A percentile compares a stretch with the other conserved stretches of the same genome.
Conservation (phyloP, 2,329 filamentous ascomycete genomes). For the Fusarium solani-melongenae region DNA sequence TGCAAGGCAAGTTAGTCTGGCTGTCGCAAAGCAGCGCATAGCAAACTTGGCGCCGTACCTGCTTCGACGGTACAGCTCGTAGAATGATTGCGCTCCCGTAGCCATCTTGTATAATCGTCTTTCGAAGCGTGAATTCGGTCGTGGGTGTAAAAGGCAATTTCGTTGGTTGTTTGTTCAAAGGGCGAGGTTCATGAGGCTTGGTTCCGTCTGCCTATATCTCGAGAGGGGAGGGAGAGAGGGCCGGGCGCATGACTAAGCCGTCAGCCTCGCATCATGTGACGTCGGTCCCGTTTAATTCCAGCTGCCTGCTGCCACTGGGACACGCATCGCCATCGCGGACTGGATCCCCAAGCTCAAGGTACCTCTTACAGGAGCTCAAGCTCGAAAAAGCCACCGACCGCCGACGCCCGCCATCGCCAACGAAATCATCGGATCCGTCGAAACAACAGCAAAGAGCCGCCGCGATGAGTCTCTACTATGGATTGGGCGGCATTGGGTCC, state of each 20-base stretch:
- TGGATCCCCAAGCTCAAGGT: conserved; percentile 31
- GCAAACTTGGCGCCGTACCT: conserved; percentile 72
- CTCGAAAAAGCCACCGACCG: conserved; percentile 36
- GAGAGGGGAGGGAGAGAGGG: conserved; percentile 12
- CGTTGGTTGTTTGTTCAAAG: conserved; percentile 14
- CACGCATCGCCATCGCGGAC: conserved; percentile 39
- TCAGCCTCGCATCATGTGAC: conserved; percentile 52
- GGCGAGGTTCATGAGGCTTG: conserved; percentile 26
- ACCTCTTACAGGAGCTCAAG: conserved; percentile 46
- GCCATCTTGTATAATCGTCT: conserved; percentile 53
- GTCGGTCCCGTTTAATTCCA: conserved; percentile 36
- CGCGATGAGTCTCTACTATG: conserved; percentile 79
- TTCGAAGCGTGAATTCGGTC: conserved; percentile 1
- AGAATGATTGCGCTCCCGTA: conserved; percentile 70
- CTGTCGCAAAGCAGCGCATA: conserved; percentile 45
- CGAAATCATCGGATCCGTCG: conserved; percentile 30
- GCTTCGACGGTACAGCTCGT: conserved; percentile 98
- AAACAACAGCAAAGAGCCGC: conserved; percentile 40
- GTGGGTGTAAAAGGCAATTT: not conserved
- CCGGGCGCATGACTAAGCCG: conserved; percentile 41
- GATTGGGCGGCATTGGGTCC: conserved; percentile 73
- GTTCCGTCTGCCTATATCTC: conserved; percentile 12
- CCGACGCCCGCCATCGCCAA: conserved; percentile 36
- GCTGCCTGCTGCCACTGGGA: conserved; percentile 40
- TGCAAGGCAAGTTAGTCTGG: conserved; percentile 55